phyloP scores from a whole-genome alignment of 2,329 filamentous ascomycete species.

The Pestalotiopsis sp. region DNA sequence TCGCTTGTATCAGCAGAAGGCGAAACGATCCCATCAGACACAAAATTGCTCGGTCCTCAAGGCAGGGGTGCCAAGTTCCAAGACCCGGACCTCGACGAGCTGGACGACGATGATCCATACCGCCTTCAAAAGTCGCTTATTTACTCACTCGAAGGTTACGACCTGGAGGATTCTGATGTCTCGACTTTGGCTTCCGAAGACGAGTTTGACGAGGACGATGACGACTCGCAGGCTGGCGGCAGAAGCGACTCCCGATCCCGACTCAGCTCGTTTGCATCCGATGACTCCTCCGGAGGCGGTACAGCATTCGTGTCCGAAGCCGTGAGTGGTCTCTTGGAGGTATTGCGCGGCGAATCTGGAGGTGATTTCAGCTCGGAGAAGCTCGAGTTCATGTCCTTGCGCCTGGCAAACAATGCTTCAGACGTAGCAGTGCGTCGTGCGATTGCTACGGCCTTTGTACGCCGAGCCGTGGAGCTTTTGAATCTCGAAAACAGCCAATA shows the following conservation, averaged over 20 bases:
- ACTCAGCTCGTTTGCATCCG: slow-evolving; percentile 73
- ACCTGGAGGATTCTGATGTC: slow-evolving; percentile 56
- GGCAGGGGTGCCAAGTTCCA: slow-evolving; percentile 54
- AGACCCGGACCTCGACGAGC: slow-evolving; percentile 50
- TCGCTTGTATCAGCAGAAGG: slow-evolving; percentile 42
- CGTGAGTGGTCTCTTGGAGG: slow-evolving; percentile 83
- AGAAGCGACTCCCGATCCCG: slow-evolving; percentile 66
- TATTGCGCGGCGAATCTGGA: slow-evolving; percentile 68
- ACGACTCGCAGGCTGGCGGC: slow-evolving; percentile 58
- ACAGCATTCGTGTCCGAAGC: slow-evolving; percentile 83
- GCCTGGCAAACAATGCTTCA: slow-evolving; percentile 87
- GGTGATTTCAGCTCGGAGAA: slow-evolving; percentile 81
- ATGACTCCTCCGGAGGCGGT: slow-evolving; percentile 62
- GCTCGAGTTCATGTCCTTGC: slow-evolving; percentile 90
- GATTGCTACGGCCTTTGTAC: slow-evolving; percentile 83
- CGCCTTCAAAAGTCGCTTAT: slow-evolving; percentile 58
- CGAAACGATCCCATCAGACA: slow-evolving; percentile 41
- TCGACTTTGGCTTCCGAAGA: slow-evolving; percentile 67
- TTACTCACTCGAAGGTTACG: slow-evolving; percentile 55
- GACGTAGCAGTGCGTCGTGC: slow-evolving; percentile 87
- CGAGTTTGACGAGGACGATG: slow-evolving; percentile 67
- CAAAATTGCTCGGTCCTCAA: slow-evolving; percentile 47
- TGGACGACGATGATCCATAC: slow-evolving; percentile 52
- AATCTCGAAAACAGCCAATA: slow-evolving; percentile 52
- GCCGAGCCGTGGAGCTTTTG: slow-evolving; percentile 73